Evolutionary conservation across 2,329 filamentous ascomycete genomes (phyloP).

Genomic region (Exutisphaerella laricina): DNA sequence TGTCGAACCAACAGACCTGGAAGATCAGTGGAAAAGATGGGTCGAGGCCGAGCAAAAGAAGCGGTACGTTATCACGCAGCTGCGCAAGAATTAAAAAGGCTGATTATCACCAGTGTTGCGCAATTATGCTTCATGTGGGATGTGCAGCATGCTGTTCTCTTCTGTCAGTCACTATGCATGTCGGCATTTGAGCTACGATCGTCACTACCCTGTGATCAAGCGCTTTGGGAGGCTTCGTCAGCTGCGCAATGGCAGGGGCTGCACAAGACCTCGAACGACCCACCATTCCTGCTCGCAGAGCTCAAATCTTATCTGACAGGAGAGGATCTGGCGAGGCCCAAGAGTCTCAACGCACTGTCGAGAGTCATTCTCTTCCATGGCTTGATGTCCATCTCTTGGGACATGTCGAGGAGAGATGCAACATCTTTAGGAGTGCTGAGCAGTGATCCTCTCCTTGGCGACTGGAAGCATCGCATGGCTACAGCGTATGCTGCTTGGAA

Average conservation of each 20-base stretch:
- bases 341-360: slow-evolving; percentile 47
- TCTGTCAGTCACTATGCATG: slow-evolving; percentile 63
- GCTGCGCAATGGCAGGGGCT: slow-evolving; percentile 44
- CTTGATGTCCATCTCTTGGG: slow-evolving; percentile 58
- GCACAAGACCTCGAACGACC: slow-evolving; percentile 5
- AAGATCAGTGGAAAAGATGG: slow-evolving; percentile 49
- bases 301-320: slow-evolving; percentile 53
- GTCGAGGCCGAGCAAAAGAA: slow-evolving; percentile 55
- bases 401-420: slow-evolving; percentile 57
- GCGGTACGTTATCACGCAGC: no score
- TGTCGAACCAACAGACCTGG: slow-evolving; percentile 37
- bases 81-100: no score
- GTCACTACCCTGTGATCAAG: slow-evolving; percentile 50
- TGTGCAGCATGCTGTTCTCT: slow-evolving; percentile 58
- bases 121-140: slow-evolving; percentile 63
- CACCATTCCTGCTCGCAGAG: slow-evolving; percentile 45
- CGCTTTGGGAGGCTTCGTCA: slow-evolving; percentile 53
- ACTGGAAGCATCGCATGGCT: slow-evolving; percentile 49
- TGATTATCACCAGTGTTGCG: no score
- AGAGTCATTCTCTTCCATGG: slow-evolving; percentile 54
- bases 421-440: slow-evolving; percentile 47
- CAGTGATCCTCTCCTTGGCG: slow-evolving; percentile 1
- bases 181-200: slow-evolving; percentile 58
- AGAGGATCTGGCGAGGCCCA: slow-evolving; percentile 4
- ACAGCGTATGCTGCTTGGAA: slow-evolving; percentile 55